Conservation (phyloP, 257 asterid genomes). For the Verbena officinalis region DNA sequence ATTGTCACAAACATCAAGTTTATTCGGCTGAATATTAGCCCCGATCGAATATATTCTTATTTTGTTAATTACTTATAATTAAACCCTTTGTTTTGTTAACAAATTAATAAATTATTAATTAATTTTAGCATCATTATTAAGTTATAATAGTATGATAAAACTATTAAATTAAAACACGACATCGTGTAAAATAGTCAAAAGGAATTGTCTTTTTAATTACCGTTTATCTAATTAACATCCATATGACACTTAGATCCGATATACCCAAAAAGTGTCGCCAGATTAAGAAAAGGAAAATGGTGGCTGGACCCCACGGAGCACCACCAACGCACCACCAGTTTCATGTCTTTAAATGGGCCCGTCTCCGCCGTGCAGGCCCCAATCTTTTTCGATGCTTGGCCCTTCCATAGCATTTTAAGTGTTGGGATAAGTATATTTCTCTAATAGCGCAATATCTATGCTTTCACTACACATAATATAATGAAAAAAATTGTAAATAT, state of each 20-base stretch:
- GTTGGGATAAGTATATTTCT: not conserved
- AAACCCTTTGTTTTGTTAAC: too few species aligned
- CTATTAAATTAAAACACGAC: too few species aligned
- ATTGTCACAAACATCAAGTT: constrained; percentile 30
- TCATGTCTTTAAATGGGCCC: constrained; percentile 16
- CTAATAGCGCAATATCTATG: constrained; percentile 17
- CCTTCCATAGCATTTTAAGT: not conserved
- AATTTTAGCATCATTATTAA: too few species aligned
- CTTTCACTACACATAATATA: constrained; percentile 12
- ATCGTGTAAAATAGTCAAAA: too few species aligned
- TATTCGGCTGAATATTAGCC: not conserved
- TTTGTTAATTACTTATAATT: not conserved
- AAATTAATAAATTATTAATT: too few species aligned
- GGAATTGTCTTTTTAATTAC: too few species aligned
- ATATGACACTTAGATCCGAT: not conserved
- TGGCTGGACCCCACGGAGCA: constrained; percentile 31
- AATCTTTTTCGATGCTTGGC: constrained; percentile 15
- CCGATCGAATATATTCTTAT: constrained; percentile 22
- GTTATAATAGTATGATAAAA: too few species aligned
- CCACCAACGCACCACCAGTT: constrained; percentile 19
- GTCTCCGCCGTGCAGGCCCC: constrained; percentile 32
- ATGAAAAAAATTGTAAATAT: too few species aligned
- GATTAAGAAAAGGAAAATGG: not conserved
- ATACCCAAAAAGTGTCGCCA: not conserved
- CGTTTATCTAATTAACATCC: too few species aligned